Base-by-base conservation (phyloP, 2,329 filamentous ascomycete genomes). In the Venturia oleaginea region DNA sequence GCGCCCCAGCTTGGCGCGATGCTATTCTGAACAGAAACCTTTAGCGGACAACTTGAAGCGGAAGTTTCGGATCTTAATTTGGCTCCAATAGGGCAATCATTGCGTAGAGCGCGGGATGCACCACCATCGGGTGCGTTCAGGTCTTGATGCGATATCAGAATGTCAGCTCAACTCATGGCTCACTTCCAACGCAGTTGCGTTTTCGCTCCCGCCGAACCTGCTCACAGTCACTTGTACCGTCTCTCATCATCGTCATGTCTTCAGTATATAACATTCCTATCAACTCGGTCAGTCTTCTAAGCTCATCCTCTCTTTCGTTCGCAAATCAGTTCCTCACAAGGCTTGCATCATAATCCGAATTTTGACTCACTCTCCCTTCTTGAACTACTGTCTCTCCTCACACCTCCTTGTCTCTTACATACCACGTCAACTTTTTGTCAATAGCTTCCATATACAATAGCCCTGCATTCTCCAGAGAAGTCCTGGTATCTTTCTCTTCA, bases 101-200 rank as follows among this genome's bases (percentile, higher is more conserved):
- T 57, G 51, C 30, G 34, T 55, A 32, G 51, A 30, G 51, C 30
- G 30, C 17, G 30, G 51, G 51, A 55, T 57, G 30, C 51, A 57
- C 30, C 27, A 57, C 8, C 19, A 34, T 32, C 51, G 15, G 17
- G 51, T 57, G 51, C 51, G n/a, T 30, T 57, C 15, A 32, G 15
- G n/a, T n/a, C 51, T 34, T 34, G 8, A 57, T 30, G 51, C 51
- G 17, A 57, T 34, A 32, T 10, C 51, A 57, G 17, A 57, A 57
- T 34, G 51, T 57, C 51, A 57, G 51, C 51, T 57, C 51, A 57
- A 57, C 51, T 57, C 51, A 15, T 57, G 30, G 27, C 51, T 57
- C 51, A 19, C 17, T 57, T 57, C 30, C 51, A 34, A 57, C n/a
- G 51, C 34, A 34, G 27, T 57, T 34, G 27, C 15, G 2, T 19